Conservation (phyloP, 768 basidiomycete species). For the Gautieria morchelliformis region DNA sequence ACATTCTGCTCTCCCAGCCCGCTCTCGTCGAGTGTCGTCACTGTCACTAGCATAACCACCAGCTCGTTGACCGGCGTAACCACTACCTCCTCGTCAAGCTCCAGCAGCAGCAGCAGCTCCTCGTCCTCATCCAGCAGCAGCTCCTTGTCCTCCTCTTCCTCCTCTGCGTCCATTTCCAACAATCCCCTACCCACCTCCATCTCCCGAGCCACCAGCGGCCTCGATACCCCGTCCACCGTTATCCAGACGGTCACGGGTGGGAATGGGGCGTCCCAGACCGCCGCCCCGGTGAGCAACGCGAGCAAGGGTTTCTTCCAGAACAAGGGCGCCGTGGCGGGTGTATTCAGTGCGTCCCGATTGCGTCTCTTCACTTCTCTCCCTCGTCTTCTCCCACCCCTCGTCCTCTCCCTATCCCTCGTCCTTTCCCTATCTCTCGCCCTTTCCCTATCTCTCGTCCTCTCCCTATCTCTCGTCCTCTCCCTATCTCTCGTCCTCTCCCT, state of each 20-base stretch:
- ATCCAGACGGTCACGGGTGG: background rate
- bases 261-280: background rate
- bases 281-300: background rate
- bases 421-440: background rate
- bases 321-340: constrained; percentile 62
- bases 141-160: background rate
- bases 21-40: background rate
- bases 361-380: too few species aligned
- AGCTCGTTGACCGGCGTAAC: background rate
- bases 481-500: background rate
- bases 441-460: background rate
- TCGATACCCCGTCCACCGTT: background rate
- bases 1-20: too few species aligned
- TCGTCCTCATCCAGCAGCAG: background rate
- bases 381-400: too few species aligned
- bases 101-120: background rate
- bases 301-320: constrained; percentile 52
- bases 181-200: background rate
- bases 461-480: background rate
- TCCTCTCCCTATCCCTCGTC: background rate
- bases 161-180: background rate
- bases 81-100: background rate
- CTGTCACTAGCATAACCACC: background rate
- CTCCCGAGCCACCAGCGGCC: background rate
- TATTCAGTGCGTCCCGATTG: constrained; percentile 28